Conservation (phyloP, 176 grass and related monocot genomes). For the Phragmites australis region DNA sequence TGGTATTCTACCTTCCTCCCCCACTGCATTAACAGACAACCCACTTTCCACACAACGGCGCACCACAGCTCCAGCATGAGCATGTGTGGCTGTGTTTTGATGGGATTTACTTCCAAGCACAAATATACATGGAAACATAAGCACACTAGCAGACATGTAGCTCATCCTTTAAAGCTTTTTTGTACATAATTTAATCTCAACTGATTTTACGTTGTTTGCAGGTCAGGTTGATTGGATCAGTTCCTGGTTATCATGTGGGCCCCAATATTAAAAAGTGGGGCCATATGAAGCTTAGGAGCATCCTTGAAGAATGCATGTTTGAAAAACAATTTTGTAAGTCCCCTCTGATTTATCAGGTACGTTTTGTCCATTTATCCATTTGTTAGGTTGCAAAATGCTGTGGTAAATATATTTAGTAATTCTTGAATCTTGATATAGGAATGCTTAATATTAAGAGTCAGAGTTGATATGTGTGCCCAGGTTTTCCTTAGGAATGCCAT, state of each 20-base stretch:
- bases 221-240: slow-evolving; percentile 90
- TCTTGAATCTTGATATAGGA: not conserved
- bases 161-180: not conserved
- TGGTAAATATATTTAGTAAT: slow-evolving; percentile 21
- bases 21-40: not conserved
- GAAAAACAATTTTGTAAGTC: slow-evolving; percentile 84
- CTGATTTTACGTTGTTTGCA: slow-evolving; percentile 34
- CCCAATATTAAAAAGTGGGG: slow-evolving; percentile 84
- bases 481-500: not conserved
- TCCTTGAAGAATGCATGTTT: slow-evolving; percentile 75
- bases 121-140: not conserved
- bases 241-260: slow-evolving; percentile 89
- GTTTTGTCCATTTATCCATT: slow-evolving; percentile 27
- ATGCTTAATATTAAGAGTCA: slow-evolving; percentile 14
- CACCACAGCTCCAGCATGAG: not conserved
- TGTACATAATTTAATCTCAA: slow-evolving; percentile 11
- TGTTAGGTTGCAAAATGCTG: slow-evolving; percentile 7
- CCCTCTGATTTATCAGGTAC: slow-evolving; percentile 88
- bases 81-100: not conserved
- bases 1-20: not conserved
- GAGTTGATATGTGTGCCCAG: not conserved
- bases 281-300: slow-evolving; percentile 83
- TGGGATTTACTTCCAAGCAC: slow-evolving; percentile 2
- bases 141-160: not conserved
- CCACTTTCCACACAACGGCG: not conserved